Evolutionary conservation across 2,329 filamentous ascomycete genomes (phyloP).

Genomic region (Lachnellula occidentalis): DNA sequence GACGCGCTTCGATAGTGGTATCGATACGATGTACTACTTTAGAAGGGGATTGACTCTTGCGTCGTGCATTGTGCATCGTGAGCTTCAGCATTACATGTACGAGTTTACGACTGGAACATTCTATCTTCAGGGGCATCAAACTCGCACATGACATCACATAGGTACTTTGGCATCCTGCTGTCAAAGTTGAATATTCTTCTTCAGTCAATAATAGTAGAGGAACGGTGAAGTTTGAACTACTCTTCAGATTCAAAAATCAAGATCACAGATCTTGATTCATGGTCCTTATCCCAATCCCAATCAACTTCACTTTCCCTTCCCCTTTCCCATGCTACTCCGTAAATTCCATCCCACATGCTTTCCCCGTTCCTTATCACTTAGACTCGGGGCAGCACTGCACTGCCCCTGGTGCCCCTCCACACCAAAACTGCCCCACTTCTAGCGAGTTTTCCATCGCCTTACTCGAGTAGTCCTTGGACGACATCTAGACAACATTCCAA

Average conservation of each 20-base stretch:
- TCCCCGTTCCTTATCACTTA: background rate
- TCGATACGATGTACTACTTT: background rate
- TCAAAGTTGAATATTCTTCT: background rate
- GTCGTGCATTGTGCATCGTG: conserved; percentile 6
- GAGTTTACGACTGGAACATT: background rate
- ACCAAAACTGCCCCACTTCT: conserved; percentile 15
- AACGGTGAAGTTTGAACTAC: background rate
- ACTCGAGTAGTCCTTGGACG: background rate
- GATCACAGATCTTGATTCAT: background rate
- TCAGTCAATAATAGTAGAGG: background rate
- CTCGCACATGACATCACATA: background rate
- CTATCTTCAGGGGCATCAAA: background rate
- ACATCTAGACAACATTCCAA: conserved; percentile 2
- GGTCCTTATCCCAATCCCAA: background rate
- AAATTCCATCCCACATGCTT: background rate
- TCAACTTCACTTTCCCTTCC: no score
- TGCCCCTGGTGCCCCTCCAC: conserved; percentile 15
- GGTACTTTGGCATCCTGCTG: no score
- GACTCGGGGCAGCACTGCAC: background rate
- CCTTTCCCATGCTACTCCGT: no score
- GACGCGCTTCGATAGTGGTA: conserved; percentile 8
- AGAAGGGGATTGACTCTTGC: background rate
- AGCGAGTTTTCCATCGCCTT: conserved; percentile 3
- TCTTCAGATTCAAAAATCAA: background rate
- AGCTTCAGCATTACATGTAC: background rate